A percentile compares a stretch with the other conserved stretches of the same genome.
These are phyloP conservation scores for Hawksworthiomyces lignivorus DNA, from an alignment of 2,329 filamentous ascomycete genomes.

Conservation along the genomic window DNA sequence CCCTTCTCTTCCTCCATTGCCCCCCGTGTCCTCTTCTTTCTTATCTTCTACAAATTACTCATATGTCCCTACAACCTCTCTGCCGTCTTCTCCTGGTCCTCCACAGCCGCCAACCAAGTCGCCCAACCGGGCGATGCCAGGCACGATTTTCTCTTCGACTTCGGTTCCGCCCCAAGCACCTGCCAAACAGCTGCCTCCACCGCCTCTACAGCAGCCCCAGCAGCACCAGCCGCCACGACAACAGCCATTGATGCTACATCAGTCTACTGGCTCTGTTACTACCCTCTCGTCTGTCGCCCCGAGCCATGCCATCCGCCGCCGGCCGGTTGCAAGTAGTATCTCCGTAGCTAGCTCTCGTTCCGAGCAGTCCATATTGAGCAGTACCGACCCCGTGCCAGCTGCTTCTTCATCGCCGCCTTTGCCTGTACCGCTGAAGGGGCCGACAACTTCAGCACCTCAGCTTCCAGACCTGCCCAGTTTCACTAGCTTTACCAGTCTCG, in stretches of 20 bases:
- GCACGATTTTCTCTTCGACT: conserved; percentile 3
- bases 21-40: conserved; percentile 4
- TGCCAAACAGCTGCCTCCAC: neutral
- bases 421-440: neutral
- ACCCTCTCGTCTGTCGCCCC: neutral
- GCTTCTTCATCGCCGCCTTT: neutral
- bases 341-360: conserved; percentile 4
- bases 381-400: neutral
- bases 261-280: neutral
- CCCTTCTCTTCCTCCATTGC: conserved; percentile 7
- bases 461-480: conserved; percentile 8
- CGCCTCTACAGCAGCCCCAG: neutral
- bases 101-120: conserved; percentile 6
- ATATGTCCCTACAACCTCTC: conserved; percentile 1
- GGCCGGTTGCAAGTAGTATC: conserved; percentile 1
- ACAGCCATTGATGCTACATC: neutral
- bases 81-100: neutral
- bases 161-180: neutral
- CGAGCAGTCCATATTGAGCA: neutral
- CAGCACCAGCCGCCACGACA: neutral
- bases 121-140: conserved; percentile 3
- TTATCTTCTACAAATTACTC: conserved; percentile 1
- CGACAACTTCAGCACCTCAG: neutral
- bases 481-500: neutral
- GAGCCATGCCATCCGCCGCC: conserved; percentile 6